A percentile compares a stretch with the other conserved stretches of the same genome.
Evolutionary conservation across 345 rosid species (phyloP).

Genomic region (Hypericum perforatum): DNA sequence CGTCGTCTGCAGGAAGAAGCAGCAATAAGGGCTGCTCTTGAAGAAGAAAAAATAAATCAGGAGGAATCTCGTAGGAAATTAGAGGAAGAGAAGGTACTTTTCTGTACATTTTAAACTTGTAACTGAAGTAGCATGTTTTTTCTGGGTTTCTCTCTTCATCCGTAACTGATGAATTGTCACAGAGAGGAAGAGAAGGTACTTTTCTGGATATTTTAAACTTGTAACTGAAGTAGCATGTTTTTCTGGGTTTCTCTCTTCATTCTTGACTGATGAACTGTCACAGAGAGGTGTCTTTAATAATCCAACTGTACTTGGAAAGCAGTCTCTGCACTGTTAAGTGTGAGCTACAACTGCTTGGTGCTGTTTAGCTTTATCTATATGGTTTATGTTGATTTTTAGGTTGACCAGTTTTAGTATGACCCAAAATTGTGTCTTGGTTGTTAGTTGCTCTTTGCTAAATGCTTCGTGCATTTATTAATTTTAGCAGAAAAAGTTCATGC

Average conservation of each 20-base stretch:
- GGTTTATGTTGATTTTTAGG: too few relatives aligned
- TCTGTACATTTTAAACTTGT: not conserved
- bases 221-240: too few relatives aligned
- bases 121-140: too few relatives aligned
- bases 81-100: slow-evolving; percentile 78
- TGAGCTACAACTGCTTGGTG: not conserved
- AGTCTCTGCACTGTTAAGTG: not conserved
- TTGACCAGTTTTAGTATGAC: too few relatives aligned
- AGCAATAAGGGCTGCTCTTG: slow-evolving; percentile 66
- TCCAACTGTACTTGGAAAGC: not conserved
- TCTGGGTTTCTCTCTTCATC: too few relatives aligned
- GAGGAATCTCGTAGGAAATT: slow-evolving; percentile 66
- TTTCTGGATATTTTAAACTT: not conserved
- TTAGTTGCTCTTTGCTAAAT: not conserved
- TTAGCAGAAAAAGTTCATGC: too few relatives aligned
- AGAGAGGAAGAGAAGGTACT: slow-evolving; percentile 87
- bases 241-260: too few relatives aligned
- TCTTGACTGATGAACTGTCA: not conserved
- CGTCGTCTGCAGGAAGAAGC: slow-evolving; percentile 17
- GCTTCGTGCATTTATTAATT: too few relatives aligned
- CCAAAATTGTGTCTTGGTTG: slow-evolving; percentile 6
- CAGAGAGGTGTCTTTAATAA: not conserved
- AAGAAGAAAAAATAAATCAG: slow-evolving; percentile 57
- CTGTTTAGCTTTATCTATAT: too few relatives aligned
- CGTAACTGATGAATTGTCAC: too few relatives aligned